Evolutionary conservation across 495 filamentous ascomycete species (phyloP).

Genomic region (Chaetomium cochliodes): DNA sequence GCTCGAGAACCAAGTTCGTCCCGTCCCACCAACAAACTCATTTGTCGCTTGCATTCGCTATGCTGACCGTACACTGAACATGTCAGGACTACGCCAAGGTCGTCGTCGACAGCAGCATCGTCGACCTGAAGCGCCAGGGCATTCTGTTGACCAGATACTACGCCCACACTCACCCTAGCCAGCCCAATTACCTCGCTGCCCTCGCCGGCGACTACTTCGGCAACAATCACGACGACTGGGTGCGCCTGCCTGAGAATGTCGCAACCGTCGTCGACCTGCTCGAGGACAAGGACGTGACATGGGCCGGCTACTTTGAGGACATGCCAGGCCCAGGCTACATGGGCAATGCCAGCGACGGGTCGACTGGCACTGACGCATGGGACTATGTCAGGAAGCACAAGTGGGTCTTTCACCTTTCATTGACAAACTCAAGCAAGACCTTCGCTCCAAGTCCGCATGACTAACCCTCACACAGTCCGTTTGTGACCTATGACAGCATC

Average conservation of each 20-base stretch:
- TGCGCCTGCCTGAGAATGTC: conserved; percentile 61
- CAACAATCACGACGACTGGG: conserved; percentile 61
- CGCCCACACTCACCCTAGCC: conserved; percentile 57
- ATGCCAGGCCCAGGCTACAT: conserved; percentile 66
- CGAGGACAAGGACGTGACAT: conserved; percentile 59
- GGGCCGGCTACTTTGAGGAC: conserved; percentile 67
- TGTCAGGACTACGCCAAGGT: conserved; percentile 57
- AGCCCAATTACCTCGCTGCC: conserved; percentile 52
- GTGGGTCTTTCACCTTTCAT: conserved; percentile 29
- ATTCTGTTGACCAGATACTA: conserved; percentile 64
- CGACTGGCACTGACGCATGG: conserved; percentile 49
- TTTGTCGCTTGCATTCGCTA: background rate
- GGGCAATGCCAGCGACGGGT: conserved; percentile 52
- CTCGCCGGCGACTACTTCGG: conserved; percentile 67
- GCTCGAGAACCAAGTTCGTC: conserved; percentile 64
- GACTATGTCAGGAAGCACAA: conserved; percentile 74
- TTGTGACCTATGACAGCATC: conserved; percentile 52
- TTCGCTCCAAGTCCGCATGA: background rate
- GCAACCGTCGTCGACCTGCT: conserved; percentile 67
- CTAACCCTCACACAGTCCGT: conserved; percentile 41
- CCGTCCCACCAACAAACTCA: too few species aligned
- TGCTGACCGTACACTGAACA: background rate
- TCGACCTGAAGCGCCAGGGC: conserved; percentile 58
- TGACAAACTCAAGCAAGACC: background rate
- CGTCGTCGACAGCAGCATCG: conserved; percentile 48